A percentile compares a stretch with the other conserved stretches of the same genome.
Conservation (phyloP, 1,139 yeast genomes). For the Candida tunisiensis region DNA sequence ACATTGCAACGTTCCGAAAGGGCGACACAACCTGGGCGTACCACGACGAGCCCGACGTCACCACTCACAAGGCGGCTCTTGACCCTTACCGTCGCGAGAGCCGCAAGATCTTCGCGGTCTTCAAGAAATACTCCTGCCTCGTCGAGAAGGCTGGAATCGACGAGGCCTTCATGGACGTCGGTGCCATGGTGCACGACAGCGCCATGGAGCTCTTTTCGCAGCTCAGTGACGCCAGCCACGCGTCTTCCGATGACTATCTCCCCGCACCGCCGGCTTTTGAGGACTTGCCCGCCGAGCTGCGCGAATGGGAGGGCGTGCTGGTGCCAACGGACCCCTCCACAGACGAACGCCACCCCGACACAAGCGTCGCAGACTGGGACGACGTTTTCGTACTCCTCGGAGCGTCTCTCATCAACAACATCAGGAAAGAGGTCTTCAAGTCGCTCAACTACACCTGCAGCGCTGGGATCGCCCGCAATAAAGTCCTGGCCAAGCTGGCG, state of each 20-base stretch:
- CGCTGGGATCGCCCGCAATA: conserved; percentile 68
- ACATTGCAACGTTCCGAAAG: conserved; percentile 84
- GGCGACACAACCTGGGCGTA: conserved; percentile 82
- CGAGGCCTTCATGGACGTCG: conserved; percentile 78
- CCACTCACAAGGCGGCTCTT: conserved; percentile 62
- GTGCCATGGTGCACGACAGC: conserved; percentile 29
- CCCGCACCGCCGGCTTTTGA: conserved; percentile 27
- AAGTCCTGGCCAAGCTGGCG: conserved; percentile 74
- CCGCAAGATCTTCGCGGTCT: conserved; percentile 53
- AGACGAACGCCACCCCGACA: not conserved
- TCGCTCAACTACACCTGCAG: conserved; percentile 74
- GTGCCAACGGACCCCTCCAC: conserved; percentile 6
- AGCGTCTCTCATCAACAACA: conserved; percentile 34
- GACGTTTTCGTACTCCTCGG: conserved; percentile 58
- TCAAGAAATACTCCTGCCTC: conserved; percentile 20
- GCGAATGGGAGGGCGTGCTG: conserved; percentile 14
- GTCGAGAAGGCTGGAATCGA: conserved; percentile 95
- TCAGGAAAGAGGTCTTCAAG: conserved; percentile 35
- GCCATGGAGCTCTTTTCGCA: conserved; percentile 22
- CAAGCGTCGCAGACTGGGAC: conserved; percentile 55
- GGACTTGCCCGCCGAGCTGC: conserved; percentile 17
- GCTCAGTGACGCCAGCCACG: conserved; percentile 6
- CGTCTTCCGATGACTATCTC: no score
- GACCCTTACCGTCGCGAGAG: conserved; percentile 88
- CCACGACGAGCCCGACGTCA: conserved; percentile 29